These are phyloP conservation scores for Picea glauca DNA, from an alignment of 75 land plant genomes.

Conservation along the genomic window DNA sequence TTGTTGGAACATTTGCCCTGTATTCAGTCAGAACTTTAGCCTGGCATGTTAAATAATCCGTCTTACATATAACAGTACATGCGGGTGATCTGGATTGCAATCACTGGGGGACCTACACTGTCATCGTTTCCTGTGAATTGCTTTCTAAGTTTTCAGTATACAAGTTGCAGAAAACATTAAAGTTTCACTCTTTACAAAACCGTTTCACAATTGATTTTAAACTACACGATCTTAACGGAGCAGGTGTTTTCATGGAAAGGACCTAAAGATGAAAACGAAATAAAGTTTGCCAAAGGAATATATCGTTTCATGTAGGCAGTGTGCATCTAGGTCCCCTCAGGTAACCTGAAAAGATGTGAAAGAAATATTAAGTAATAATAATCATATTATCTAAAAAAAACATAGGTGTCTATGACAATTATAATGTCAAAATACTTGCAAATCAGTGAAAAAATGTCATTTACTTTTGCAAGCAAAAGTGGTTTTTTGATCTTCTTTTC, in stretches of 20 bases:
- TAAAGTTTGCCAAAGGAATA: background rate
- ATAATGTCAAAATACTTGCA: background rate
- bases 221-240: background rate
- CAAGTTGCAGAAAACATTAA: background rate
- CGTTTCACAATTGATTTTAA: too few species aligned
- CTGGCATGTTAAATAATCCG: background rate
- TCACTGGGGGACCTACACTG: background rate
- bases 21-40: background rate
- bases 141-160: background rate
- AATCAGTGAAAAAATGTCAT: background rate
- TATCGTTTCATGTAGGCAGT: background rate
- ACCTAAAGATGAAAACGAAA: background rate
- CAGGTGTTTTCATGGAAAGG: background rate
- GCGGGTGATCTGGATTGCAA: background rate
- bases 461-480: background rate
- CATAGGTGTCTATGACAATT: background rate
- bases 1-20: background rate
- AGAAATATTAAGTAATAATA: background rate
- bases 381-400: background rate
- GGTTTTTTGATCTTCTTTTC: background rate
- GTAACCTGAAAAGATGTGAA: background rate
- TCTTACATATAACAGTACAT: background rate
- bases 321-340: background rate
- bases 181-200: background rate
- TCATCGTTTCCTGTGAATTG: background rate